These are phyloP conservation scores for Paraleonurus japonicus DNA, from an alignment of 257 asterid species.

Conservation along the genomic window DNA sequence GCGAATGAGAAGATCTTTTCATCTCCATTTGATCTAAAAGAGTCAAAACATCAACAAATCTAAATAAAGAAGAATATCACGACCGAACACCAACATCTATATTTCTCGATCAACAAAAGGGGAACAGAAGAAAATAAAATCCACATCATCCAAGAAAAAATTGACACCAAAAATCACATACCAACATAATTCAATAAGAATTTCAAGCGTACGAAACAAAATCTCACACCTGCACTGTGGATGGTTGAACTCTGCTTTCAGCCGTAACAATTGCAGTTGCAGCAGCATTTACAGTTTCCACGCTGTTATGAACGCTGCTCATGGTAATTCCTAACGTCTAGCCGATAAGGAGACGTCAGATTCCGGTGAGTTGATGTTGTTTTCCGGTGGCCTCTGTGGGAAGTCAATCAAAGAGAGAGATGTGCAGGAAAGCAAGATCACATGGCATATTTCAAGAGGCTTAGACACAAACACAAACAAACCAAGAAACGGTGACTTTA, in stretches of 20 bases:
- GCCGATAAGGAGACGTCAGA: conserved; percentile 11
- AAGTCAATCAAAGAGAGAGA: conserved; percentile 41
- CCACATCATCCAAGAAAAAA: not conserved
- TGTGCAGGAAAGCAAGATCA: conserved; percentile 49
- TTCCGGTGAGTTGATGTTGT: conserved; percentile 14
- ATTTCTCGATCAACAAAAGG: conserved; percentile 23
- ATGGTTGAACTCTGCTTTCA: conserved; percentile 84
- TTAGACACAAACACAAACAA: conserved; percentile 44
- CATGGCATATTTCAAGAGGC: conserved; percentile 59
- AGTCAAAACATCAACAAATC: conserved; percentile 15
- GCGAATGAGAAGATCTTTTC: not conserved
- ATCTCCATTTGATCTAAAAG: conserved; percentile 25
- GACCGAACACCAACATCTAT: not conserved
- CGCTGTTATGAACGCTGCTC: conserved; percentile 78
- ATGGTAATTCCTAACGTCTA: conserved; percentile 34
- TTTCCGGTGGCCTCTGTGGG: conserved; percentile 38
- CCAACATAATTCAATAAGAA: not conserved
- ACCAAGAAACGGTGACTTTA: conserved; percentile 54
- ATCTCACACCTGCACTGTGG: conserved; percentile 66
- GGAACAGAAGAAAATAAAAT: not conserved
- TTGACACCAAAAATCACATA: conserved; percentile 17
- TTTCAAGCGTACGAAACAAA: not conserved
- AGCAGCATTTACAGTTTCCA: conserved; percentile 94
- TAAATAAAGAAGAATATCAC: not conserved
- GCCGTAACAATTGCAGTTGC: conserved; percentile 92